Evolutionary conservation across 139 green algal genomes (phyloP).

Genomic region (Eudorina sp.): DNA sequence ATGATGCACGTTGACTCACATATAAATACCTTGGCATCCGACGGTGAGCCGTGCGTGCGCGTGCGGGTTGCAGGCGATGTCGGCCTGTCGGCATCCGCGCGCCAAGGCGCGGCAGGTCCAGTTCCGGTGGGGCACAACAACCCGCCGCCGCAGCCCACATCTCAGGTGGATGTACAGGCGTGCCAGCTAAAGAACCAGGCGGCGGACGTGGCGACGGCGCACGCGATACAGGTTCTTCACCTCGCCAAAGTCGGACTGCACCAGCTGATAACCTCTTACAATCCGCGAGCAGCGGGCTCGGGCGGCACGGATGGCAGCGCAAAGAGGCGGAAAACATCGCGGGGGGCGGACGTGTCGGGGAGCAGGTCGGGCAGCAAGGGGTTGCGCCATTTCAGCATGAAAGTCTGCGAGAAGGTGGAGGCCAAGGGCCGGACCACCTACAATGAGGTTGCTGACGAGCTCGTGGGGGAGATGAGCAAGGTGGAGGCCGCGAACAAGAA

Average conservation of each 20-base stretch:
- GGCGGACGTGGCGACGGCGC: not conserved
- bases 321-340: constrained; percentile 42
- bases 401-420: constrained; percentile 94
- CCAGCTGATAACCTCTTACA: constrained; percentile 25
- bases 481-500: constrained; percentile 34
- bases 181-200: constrained; percentile 20
- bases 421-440: constrained; percentile 90
- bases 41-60: not conserved
- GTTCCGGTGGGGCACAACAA: constrained; percentile 38
- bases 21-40: not conserved
- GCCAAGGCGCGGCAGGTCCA: not conserved
- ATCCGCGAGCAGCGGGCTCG: not conserved
- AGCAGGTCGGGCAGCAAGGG: constrained; percentile 72
- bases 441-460: constrained; percentile 96
- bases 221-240: constrained; percentile 30
- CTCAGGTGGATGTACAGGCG: not conserved
- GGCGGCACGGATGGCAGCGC: constrained; percentile 25
- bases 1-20: not conserved
- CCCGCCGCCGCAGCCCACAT: constrained; percentile 21
- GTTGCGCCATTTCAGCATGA: constrained; percentile 89
- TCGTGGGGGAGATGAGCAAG: constrained; percentile 80
- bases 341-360: constrained; percentile 11
- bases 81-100: not conserved
- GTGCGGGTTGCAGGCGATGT: not conserved
- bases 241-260: not conserved